phyloP scores from a whole-genome alignment of 352 stramenopile genomes.

The Globisporangium uncinulatum region DNA sequence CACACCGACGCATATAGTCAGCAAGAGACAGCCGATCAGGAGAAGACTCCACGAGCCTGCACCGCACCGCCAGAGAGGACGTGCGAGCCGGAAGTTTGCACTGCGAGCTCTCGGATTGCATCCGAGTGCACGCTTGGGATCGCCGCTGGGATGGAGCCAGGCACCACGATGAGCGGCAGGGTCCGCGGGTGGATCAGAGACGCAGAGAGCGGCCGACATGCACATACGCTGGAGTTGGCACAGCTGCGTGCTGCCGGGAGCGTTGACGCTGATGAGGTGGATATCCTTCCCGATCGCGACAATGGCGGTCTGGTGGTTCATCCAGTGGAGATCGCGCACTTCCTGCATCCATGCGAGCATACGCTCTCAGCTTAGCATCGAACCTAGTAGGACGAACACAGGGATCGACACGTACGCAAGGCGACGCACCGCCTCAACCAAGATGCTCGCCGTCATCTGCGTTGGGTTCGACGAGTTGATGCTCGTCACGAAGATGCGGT shows the following conservation, averaged over 20 bases:
- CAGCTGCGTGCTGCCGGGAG: slow-evolving; percentile 7
- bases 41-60: neutral
- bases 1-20: neutral
- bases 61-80: slow-evolving; percentile 38
- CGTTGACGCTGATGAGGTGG: slow-evolving; percentile 43
- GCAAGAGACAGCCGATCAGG: neutral
- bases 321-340: slow-evolving; percentile 70
- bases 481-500: slow-evolving; percentile 65
- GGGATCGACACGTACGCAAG: neutral
- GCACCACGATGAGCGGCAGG: too few relatives aligned
- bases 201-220: neutral
- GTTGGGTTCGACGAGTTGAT: slow-evolving; percentile 20
- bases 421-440: slow-evolving; percentile 33
- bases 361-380: neutral
- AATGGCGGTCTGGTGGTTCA: slow-evolving; percentile 36
- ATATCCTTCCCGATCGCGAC: slow-evolving; percentile 68
- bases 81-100: slow-evolving; percentile 21
- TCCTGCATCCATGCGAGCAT: slow-evolving; percentile 24
- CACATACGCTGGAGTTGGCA: slow-evolving; percentile 34
- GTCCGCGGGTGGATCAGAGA: too few relatives aligned
- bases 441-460: slow-evolving; percentile 24
- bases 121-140: slow-evolving; percentile 60
- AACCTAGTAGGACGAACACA: neutral
- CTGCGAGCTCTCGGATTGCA: slow-evolving; percentile 66
- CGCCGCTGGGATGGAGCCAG: slow-evolving; percentile 19